A percentile compares a stretch with the other conserved stretches of the same genome.
phyloP scores from a whole-genome alignment of 2,329 filamentous ascomycete species.

The Aspergillus sergii region DNA sequence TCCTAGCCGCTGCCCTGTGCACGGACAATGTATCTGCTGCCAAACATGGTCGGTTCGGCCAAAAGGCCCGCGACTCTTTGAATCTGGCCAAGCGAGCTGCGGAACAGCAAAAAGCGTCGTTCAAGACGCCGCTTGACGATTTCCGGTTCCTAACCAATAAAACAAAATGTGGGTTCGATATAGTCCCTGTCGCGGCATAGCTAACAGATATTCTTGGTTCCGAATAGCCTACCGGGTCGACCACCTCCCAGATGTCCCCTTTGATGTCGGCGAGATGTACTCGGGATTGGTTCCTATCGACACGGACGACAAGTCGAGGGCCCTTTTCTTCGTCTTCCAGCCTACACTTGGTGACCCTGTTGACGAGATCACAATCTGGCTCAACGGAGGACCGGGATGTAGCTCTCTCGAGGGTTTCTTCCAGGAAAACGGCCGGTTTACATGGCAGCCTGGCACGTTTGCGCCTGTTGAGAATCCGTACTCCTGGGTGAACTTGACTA shows the following conservation, averaged over 20 bases:
- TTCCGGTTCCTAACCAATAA: background rate
- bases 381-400: constrained; percentile 57
- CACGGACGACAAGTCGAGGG: constrained; percentile 42
- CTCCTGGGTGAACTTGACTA: constrained; percentile 72
- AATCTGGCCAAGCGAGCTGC: background rate
- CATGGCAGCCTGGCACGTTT: constrained; percentile 69
- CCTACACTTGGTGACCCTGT: constrained; percentile 22
- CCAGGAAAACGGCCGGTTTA: constrained; percentile 74
- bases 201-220: background rate
- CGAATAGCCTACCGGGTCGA: background rate
- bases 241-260: constrained; percentile 64
- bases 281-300: constrained; percentile 56
- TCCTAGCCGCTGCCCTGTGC: background rate
- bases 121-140: background rate
- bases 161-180: background rate
- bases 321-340: constrained; percentile 55
- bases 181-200: background rate
- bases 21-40: background rate
- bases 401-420: constrained; percentile 68
- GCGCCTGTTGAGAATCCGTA: constrained; percentile 67
- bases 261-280: constrained; percentile 62
- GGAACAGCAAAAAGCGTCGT: background rate
- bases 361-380: constrained; percentile 38
- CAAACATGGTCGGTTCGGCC: background rate
- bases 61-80: background rate